Evolutionary conservation across 257 asterid species (phyloP), one percentile per base, ranked within the genome.

Genomic region (Rubia yunnanensis): DNA sequence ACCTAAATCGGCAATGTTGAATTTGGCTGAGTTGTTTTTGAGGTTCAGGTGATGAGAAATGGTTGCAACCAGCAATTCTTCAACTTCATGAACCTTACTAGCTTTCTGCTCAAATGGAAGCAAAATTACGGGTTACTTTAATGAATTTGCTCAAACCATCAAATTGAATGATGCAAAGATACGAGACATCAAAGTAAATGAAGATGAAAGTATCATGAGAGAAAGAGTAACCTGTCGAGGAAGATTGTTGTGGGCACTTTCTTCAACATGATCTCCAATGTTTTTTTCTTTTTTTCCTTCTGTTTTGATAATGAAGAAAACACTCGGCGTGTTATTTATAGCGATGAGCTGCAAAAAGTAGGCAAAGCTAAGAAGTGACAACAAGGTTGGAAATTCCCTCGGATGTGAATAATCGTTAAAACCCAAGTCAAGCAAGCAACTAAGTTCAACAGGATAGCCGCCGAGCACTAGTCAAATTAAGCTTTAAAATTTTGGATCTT

Each of bases 1-100:
- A 50, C 70, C 70, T 14, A 52, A 66, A 34, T 66, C 70, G 35
- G 63, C 70, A 13, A 66, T 34, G 10, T 17, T 48, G 49, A 66
- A 66, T 32, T 10, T 9, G 34, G 13, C 4, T 10, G 30, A 8
- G 68, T 32, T 10, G 57, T 3, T 48, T 48, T 28, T 24, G 28
- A 64, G 13, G 0, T 64, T 56, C 59, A 64, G 31, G 20, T 64
- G 38, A 22, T 64, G 30, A 46, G 59, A 64, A 26, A 64, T 48
- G 11, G 44, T 48, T 28, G 68, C 55, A 17, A 44, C 15, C 31
- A 44, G 57, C 27, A 64, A 1, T 8, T 44, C 68, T 7, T 64
- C 30, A 0, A 27, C 26, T 27, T 30, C 4, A 17, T 24, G 20
- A 44, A 15, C 50, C 50, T 44, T 44, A 6, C n/a, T 44, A 0